phyloP scores from a whole-genome alignment of 495 filamentous ascomycete species.

The Hypomontagnella submonticulosa region DNA sequence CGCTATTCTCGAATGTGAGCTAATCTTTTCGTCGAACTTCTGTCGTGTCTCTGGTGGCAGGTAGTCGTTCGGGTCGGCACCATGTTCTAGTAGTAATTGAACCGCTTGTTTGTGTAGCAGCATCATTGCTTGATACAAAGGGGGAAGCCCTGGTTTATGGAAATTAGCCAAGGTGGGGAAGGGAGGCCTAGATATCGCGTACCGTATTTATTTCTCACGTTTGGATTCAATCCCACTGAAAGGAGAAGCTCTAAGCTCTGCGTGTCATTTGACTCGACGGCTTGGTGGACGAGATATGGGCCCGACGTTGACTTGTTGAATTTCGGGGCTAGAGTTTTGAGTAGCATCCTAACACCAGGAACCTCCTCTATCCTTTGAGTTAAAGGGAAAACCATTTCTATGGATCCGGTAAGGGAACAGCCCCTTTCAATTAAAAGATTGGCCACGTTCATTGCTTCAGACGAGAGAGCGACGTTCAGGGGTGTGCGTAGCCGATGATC shows the following conservation, averaged over 20 bases:
- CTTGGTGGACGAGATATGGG: slow-evolving; percentile 25
- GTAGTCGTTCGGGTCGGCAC: slow-evolving; percentile 30
- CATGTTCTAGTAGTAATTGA: slow-evolving; percentile 22
- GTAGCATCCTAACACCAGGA: slow-evolving; percentile 12
- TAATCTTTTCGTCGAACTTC: slow-evolving; percentile 8
- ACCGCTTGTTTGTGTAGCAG: slow-evolving; percentile 13
- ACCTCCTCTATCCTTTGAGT: slow-evolving; percentile 19
- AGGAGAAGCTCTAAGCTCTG: slow-evolving; percentile 15
- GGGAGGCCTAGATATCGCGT: background rate
- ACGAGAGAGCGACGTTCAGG: slow-evolving; percentile 32
- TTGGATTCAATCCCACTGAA: slow-evolving; percentile 20
- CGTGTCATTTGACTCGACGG: slow-evolving; percentile 13
- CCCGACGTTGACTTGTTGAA: slow-evolving; percentile 15
- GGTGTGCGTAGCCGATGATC: slow-evolving; percentile 36
- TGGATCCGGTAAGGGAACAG: slow-evolving; percentile 18
- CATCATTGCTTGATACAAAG: slow-evolving; percentile 37
- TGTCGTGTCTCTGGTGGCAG: slow-evolving; percentile 12
- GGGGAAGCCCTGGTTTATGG: slow-evolving; percentile 20
- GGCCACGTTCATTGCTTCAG: slow-evolving; percentile 33
- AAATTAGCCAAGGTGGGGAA: background rate
- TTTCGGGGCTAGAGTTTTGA: slow-evolving; percentile 22
- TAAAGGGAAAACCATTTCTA: slow-evolving; percentile 24
- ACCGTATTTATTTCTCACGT: slow-evolving; percentile 20
- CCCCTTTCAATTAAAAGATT: slow-evolving; percentile 29
- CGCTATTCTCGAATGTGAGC: slow-evolving; percentile 3